phyloP scores from a whole-genome alignment of 1,284 basidiomycete genomes.

The Entoloma clypeatum region DNA sequence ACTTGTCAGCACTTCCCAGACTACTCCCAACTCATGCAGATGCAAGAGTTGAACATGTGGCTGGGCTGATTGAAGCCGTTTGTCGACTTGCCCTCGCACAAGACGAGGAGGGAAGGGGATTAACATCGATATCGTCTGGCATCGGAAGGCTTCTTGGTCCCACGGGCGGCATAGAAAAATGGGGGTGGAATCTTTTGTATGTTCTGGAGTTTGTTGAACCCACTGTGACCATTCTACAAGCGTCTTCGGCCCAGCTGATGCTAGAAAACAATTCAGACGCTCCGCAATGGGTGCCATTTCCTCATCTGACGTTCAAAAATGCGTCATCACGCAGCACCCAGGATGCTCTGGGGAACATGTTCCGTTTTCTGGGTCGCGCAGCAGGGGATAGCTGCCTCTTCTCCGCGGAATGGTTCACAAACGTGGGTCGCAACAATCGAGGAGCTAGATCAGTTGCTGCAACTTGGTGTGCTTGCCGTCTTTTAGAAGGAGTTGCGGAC shows the following conservation, averaged over 20 bases:
- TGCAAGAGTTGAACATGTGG: slow-evolving; percentile 62
- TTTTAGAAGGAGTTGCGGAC: slow-evolving; percentile 68
- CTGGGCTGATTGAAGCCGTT: slow-evolving; percentile 66
- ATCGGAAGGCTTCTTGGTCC: slow-evolving; percentile 75
- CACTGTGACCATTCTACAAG: slow-evolving; percentile 42
- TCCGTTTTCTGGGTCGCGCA: slow-evolving; percentile 66
- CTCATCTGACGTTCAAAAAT: slow-evolving; percentile 56
- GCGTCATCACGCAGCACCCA: slow-evolving; percentile 55
- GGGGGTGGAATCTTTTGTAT: slow-evolving; percentile 81
- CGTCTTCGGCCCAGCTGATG: slow-evolving; percentile 50
- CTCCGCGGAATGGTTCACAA: slow-evolving; percentile 79
- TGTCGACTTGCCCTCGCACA: slow-evolving; percentile 46
- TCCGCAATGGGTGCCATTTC: slow-evolving; percentile 47
- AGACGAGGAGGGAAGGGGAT: slow-evolving; percentile 20
- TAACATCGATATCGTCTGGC: slow-evolving; percentile 46
- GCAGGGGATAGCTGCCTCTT: slow-evolving; percentile 68
- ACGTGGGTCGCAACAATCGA: slow-evolving; percentile 47
- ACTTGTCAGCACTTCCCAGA: slow-evolving; percentile 72
- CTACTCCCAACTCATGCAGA: slow-evolving; percentile 69
- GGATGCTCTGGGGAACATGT: slow-evolving; percentile 61
- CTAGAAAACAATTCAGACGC: slow-evolving; percentile 47
- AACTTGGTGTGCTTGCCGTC: slow-evolving; percentile 75
- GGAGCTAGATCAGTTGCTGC: slow-evolving; percentile 60
- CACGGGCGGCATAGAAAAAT: slow-evolving; percentile 79
- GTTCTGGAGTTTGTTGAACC: slow-evolving; percentile 71